These are phyloP conservation scores for Paraleonurus japonicus DNA, from an alignment of 257 asterid species.

Conservation along the genomic window DNA sequence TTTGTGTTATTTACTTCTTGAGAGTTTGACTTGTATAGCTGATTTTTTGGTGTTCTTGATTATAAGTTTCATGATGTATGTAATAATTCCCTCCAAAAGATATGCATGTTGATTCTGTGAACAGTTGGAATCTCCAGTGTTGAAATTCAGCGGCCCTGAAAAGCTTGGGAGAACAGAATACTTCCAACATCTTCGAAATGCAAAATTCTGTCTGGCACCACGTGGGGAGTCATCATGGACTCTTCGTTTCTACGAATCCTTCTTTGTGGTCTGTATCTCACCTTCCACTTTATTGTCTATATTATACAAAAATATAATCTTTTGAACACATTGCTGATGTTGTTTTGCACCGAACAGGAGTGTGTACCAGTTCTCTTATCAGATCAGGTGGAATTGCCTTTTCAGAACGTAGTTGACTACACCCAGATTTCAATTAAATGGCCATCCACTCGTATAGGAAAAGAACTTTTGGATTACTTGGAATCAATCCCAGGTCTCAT, in stretches of 20 bases:
- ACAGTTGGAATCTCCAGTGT: slow-evolving; percentile 99
- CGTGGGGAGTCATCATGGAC: slow-evolving; percentile 99
- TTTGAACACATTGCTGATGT: slow-evolving; percentile 22
- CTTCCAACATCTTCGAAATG: slow-evolving; percentile 87
- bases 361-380: slow-evolving; percentile 92
- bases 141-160: slow-evolving; percentile 86
- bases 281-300: background rate
- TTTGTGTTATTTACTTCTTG: background rate
- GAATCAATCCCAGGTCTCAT: slow-evolving; percentile 79
- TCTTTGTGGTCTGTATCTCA: slow-evolving; percentile 73
- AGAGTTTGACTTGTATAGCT: background rate
- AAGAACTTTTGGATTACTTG: slow-evolving; percentile 70
- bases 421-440: slow-evolving; percentile 84
- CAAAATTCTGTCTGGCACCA: slow-evolving; percentile 94
- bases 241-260: slow-evolving; percentile 94
- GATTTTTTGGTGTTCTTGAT: background rate
- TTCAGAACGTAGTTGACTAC: slow-evolving; percentile 73
- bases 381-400: slow-evolving; percentile 89
- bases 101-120: slow-evolving; percentile 54
- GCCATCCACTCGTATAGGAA: slow-evolving; percentile 80
- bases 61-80: slow-evolving; percentile 2
- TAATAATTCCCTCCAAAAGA: slow-evolving; percentile 36
- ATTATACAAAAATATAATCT: background rate
- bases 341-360: slow-evolving; percentile 58
- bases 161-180: slow-evolving; percentile 80